These are phyloP conservation scores for Raphanus hybrid DNA, from an alignment of 441 rosid species.

Conservation along the genomic window DNA sequence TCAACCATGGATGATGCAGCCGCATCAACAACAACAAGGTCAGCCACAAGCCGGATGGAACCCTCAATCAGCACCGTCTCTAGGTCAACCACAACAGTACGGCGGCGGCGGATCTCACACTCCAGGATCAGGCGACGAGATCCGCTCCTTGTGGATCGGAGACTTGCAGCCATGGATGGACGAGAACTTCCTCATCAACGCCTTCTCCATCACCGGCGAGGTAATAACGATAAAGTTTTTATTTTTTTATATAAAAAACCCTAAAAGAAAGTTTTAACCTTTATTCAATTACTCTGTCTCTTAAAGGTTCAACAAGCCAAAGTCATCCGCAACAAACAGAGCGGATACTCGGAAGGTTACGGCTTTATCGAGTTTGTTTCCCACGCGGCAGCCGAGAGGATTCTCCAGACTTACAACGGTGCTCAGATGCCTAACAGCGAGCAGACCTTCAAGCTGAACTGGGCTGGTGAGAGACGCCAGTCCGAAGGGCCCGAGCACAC, in stretches of 20 bases:
- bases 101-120: conserved; percentile 1
- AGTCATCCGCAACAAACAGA: conserved; percentile 84
- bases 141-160: conserved; percentile 8
- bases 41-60: too few species aligned
- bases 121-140: conserved; percentile 6
- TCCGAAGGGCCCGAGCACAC: conserved; percentile 88
- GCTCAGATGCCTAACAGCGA: conserved; percentile 72
- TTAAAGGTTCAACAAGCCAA: conserved; percentile 65
- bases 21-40: background rate
- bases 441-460: conserved; percentile 80
- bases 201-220: conserved; percentile 1
- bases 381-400: conserved; percentile 61
- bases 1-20: background rate
- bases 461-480: conserved; percentile 92
- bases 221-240: too few species aligned
- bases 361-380: conserved; percentile 82
- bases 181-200: background rate
- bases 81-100: background rate
- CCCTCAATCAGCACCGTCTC: background rate
- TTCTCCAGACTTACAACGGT: conserved; percentile 78
- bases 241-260: too few species aligned
- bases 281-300: too few species aligned
- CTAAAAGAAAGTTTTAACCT: too few species aligned
- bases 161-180: conserved; percentile 4
- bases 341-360: conserved; percentile 75